Evolutionary conservation across 768 basidiomycete species (phyloP), one percentile per base, ranked within the genome.

Genomic region (Cystofilobasidium ferigula): DNA sequence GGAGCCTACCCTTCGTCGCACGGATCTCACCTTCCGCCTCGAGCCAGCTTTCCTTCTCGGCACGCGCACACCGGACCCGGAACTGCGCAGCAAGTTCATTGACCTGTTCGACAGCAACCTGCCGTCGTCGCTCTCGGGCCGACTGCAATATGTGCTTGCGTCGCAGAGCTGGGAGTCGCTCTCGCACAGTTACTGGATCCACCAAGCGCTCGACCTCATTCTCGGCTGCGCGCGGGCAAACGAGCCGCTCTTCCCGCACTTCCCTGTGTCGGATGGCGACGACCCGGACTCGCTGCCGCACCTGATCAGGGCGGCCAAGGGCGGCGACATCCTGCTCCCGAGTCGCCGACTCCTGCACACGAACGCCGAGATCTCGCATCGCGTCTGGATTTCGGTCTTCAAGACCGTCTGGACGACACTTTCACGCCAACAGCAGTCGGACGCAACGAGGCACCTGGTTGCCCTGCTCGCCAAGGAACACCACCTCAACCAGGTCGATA

Each of bases 101-200:
- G 89, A 92, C 73, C 81, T 95, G 48, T 79, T 98, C 69, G 93
- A 98, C 71, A 80, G 84, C 71, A 93, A 87, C 73, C 83, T 97
- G 58, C 89, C 93, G 36, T 84, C 87, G 38, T 86, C 87, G 1
- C 80, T 95, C 14, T 83, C 83, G 65, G 85, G 82, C 67, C 86
- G 95, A 32, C 76, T 99, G 56, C 86, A 87, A 45, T 97, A 93
- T 75, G 84, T 98, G 69, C 79, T 94, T 43, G 91, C 88, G 30
- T 86, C 93, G 20, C 94, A 98, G 76, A 90, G 81, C 71, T 99
- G 95, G 95, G 95, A 98, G 64, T 83, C 86, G 1, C 77, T 99
- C 24, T 84, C 88, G 2, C 91, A 94, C 68, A 84, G 88, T 62
- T 90, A 95, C 71, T 99, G 95, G 95, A 86, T 93, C 38, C 86